Percentiles rank a stretch among this genome's conserved stretches.
Conservation (phyloP, 2,329 filamentous ascomycete genomes). For the Penicillium sp. region DNA sequence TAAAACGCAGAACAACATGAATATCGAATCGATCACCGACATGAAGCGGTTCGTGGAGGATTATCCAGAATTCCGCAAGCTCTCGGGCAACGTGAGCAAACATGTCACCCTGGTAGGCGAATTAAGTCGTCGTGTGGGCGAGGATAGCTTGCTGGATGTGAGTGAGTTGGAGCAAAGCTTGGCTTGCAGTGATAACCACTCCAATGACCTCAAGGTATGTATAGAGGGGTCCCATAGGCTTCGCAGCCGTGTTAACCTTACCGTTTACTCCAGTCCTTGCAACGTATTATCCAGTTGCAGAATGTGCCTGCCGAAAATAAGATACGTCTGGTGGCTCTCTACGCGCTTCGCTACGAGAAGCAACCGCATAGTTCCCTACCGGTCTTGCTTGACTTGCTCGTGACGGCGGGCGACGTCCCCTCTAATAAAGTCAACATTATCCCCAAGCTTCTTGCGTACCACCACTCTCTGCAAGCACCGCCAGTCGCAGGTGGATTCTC, state of each 20-base stretch:
- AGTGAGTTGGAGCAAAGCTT: conserved; percentile 96
- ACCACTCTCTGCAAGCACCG: conserved; percentile 78
- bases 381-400: conserved; percentile 81
- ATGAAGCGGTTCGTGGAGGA: conserved; percentile 99
- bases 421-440: conserved; percentile 75
- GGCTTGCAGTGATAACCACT: conserved; percentile 95
- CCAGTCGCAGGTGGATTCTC: conserved; percentile 76
- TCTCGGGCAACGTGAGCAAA: conserved; percentile 97
- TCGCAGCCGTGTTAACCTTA: not conserved
- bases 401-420: conserved; percentile 78
- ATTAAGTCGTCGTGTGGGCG: conserved; percentile 80
- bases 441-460: conserved; percentile 78
- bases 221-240: not conserved
- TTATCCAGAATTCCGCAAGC: conserved; percentile 94
- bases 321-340: conserved; percentile 86
- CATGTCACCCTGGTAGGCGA: conserved; percentile 96
- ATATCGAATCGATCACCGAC: conserved; percentile 94
- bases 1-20: conserved; percentile 93
- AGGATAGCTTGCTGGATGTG: conserved; percentile 87
- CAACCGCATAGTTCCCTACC: conserved; percentile 79
- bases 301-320: conserved; percentile 79
- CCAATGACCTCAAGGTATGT: conserved; percentile 79
- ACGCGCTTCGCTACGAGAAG: conserved; percentile 87
- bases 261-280: conserved; percentile 62
- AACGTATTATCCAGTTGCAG: conserved; percentile 79